phyloP scores from a whole-genome alignment of 345 rosid genomes.

The Excoecaria cochinchinensis region DNA sequence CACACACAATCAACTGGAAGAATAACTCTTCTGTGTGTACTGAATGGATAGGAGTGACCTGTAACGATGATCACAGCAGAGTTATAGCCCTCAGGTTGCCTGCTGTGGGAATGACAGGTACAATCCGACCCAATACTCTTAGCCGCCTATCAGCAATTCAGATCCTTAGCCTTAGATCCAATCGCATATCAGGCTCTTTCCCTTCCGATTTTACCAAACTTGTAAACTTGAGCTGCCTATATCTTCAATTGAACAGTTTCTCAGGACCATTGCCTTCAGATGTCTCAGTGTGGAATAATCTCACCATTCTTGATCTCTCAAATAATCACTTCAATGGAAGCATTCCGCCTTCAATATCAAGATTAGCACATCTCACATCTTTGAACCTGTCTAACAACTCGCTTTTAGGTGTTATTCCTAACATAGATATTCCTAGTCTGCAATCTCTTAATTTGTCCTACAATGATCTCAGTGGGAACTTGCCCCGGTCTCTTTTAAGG shows the following conservation, averaged over 20 bases:
- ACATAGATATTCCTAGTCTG: constrained; percentile 26
- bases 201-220: constrained; percentile 39
- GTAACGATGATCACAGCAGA: constrained; percentile 28
- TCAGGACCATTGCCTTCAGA: constrained; percentile 39
- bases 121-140: constrained; percentile 39
- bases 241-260: constrained; percentile 39
- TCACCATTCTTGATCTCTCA: constrained; percentile 36
- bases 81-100: constrained; percentile 37
- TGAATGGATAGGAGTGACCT: constrained; percentile 39
- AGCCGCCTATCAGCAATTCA: constrained; percentile 31
- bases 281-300: constrained; percentile 34
- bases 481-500: constrained; percentile 24
- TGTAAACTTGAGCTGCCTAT: constrained; percentile 22
- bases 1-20: constrained; percentile 33
- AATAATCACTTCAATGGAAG: constrained; percentile 37
- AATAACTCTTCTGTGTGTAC: constrained; percentile 28
- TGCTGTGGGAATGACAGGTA: constrained; percentile 34
- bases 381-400: constrained; percentile 37
- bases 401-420: constrained; percentile 42
- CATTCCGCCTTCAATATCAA: constrained; percentile 32
- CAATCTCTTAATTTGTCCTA: constrained; percentile 22
- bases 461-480: constrained; percentile 23
- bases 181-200: constrained; percentile 32
- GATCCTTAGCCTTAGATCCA: constrained; percentile 43
- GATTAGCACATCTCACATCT: constrained; percentile 28